Percentiles rank a stretch among this genome's conserved stretches.
These are phyloP conservation scores for Marasmius sp. DNA, from an alignment of 1,284 basidiomycete genomes.

Conservation along the genomic window DNA sequence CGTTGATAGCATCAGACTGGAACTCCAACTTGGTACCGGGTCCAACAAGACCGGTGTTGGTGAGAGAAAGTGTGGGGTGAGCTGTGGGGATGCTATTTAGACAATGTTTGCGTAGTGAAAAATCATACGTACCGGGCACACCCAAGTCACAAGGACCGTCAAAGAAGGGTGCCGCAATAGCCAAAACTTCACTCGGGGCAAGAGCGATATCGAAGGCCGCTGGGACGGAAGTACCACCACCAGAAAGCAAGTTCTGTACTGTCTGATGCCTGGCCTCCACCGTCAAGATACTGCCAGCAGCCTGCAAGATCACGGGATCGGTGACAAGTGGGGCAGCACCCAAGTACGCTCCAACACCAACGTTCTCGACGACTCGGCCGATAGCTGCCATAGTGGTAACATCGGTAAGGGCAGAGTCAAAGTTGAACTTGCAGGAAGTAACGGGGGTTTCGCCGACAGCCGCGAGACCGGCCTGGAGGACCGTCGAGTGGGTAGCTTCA, in stretches of 20 bases:
- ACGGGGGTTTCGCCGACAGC: constrained; percentile 57
- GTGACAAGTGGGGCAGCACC: constrained; percentile 69
- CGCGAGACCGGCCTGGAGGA: constrained; percentile 50
- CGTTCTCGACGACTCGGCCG: constrained; percentile 79
- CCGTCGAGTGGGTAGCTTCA: constrained; percentile 58
- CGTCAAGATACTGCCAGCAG: constrained; percentile 78
- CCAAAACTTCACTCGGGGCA: constrained; percentile 68
- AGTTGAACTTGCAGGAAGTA: constrained; percentile 68
- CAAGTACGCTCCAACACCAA: constrained; percentile 80
- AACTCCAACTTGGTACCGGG: constrained; percentile 66
- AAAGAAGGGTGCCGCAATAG: constrained; percentile 73
- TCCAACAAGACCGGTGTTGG: constrained; percentile 56
- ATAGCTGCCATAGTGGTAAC: constrained; percentile 71
- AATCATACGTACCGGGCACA: constrained; percentile 45
- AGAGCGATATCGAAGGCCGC: constrained; percentile 73
- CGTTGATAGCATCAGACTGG: constrained; percentile 54
- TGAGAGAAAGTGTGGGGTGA: constrained; percentile 61
- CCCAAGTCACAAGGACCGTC: constrained; percentile 65
- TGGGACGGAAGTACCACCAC: constrained; percentile 58
- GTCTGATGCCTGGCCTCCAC: constrained; percentile 83
- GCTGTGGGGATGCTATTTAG: constrained; percentile 34
- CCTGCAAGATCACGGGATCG: constrained; percentile 64
- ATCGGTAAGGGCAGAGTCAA: constrained; percentile 61
- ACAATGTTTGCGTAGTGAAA: background rate
- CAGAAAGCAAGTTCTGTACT: constrained; percentile 68